Evolutionary conservation across 192 early-diverging fungal species (phyloP).

Genomic region (Thamnidium elegans): DNA sequence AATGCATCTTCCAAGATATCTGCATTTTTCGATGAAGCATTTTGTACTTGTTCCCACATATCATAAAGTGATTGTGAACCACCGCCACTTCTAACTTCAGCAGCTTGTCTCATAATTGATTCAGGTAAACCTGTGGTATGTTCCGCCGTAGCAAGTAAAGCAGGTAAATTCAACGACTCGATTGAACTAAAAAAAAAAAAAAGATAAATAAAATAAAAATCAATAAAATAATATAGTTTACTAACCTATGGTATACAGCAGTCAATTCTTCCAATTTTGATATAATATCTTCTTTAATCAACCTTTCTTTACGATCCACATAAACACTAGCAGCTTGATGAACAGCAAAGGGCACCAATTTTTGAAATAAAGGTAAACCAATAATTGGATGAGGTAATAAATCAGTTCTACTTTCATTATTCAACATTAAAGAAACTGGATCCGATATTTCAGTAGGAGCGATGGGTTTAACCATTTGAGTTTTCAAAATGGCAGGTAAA

Average conservation of each 20-base stretch:
- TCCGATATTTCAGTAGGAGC: slow-evolving; percentile 56
- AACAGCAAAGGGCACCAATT: slow-evolving; percentile 86
- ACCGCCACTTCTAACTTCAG: slow-evolving; percentile 72
- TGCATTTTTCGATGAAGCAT: slow-evolving; percentile 48
- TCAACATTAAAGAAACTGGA: slow-evolving; percentile 64
- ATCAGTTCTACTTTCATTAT: slow-evolving; percentile 41
- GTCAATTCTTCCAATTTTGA: slow-evolving; percentile 65
- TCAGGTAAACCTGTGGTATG: slow-evolving; percentile 77
- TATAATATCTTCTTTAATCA: slow-evolving; percentile 67
- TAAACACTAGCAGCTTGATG: slow-evolving; percentile 89
- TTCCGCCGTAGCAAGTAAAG: slow-evolving; percentile 49
- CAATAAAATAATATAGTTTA: not conserved
- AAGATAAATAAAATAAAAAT: not conserved
- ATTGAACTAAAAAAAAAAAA: slow-evolving; percentile 24
- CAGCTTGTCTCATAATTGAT: slow-evolving; percentile 62
- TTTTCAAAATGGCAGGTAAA: slow-evolving; percentile 59
- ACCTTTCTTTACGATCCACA: slow-evolving; percentile 74
- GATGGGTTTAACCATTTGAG: slow-evolving; percentile 68
- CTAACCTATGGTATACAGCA: slow-evolving; percentile 61
- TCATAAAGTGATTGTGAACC: slow-evolving; percentile 63
- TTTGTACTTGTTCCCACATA: slow-evolving; percentile 60
- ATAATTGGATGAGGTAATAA: slow-evolving; percentile 42
- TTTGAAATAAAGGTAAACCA: slow-evolving; percentile 76
- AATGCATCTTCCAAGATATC: slow-evolving; percentile 67
- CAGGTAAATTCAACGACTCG: slow-evolving; percentile 31